Conservation (phyloP, 108 stramenopile species). For the Mayamaea pseudoterrestris region DNA sequence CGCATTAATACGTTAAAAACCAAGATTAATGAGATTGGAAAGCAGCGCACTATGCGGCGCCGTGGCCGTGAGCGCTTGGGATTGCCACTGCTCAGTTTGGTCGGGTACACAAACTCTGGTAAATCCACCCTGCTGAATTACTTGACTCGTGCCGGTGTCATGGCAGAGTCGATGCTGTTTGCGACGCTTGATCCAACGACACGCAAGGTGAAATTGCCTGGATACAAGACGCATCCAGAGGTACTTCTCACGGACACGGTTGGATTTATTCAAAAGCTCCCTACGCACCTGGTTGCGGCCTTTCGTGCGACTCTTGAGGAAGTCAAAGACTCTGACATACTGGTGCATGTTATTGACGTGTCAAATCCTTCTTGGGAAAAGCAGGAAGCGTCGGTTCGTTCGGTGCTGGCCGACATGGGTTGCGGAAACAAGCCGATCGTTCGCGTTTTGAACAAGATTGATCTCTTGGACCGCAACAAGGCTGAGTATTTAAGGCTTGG, state of each 20-base stretch:
- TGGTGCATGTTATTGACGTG: slow-evolving; percentile 89
- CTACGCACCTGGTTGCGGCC: slow-evolving; percentile 90
- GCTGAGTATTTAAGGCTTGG: slow-evolving; percentile 54
- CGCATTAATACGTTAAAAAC: slow-evolving; percentile 84
- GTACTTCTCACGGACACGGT: slow-evolving; percentile 93
- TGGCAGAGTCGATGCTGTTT: slow-evolving; percentile 92
- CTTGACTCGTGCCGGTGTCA: slow-evolving; percentile 86
- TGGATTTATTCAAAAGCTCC: slow-evolving; percentile 95
- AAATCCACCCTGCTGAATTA: slow-evolving; percentile 87
- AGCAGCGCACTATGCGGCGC: slow-evolving; percentile 80
- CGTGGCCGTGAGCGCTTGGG: slow-evolving; percentile 53
- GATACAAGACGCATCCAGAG: slow-evolving; percentile 86
- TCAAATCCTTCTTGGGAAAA: slow-evolving; percentile 77
- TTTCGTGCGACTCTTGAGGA: slow-evolving; percentile 96
- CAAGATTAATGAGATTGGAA: slow-evolving; percentile 83
- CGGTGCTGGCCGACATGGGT: slow-evolving; percentile 59
- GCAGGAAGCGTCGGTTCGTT: slow-evolving; percentile 60
- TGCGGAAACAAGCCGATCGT: slow-evolving; percentile 68
- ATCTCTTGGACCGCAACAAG: slow-evolving; percentile 45
- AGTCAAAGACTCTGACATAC: slow-evolving; percentile 82
- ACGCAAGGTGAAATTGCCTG: slow-evolving; percentile 86
- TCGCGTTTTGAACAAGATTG: slow-evolving; percentile 74
- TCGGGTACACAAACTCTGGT: slow-evolving; percentile 96
- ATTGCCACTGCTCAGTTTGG: slow-evolving; percentile 76
- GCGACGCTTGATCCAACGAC: slow-evolving; percentile 97